Evolutionary conservation across 1,139 yeast genomes (phyloP), one percentile per base, ranked within the genome.

Genomic region (Pichia norvegensis): DNA sequence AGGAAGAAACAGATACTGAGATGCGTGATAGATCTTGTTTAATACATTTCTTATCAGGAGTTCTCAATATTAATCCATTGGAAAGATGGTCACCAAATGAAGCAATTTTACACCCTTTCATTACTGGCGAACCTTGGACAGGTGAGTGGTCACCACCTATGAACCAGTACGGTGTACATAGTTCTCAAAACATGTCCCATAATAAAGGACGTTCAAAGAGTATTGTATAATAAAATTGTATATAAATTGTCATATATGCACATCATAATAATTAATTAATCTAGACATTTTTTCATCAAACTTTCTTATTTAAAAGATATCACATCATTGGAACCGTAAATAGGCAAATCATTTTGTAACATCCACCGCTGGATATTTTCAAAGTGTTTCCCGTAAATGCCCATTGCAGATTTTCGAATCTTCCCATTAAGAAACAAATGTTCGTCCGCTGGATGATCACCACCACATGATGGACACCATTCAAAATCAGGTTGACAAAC

Each of bases 31-130:
- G 97, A 43, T 72, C 73, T 43, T 72, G 86, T 38, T 72, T 92
- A 54, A 72, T 82, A 33, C 95, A 90, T 62, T 87, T 92, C 59
- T 71, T 92, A 43, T 67, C 72, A 41, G 95, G 95, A 33, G 75
- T 86, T 11, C 69, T 92, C 49, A 86, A 83, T 55, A 67, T 87
- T 60, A 90, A 90, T 64, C 98, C 98, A 0, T 72, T 92, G 57
- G 96, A 90, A 63, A 74, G 99, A 56, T 83, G 96, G 81, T 87
- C 97, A 0, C 98, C 98, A 11, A 96, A 87, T 56, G 97, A 92
- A 63, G 98, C 97, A 0, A 72, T 84, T 22, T 72, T 79, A 65
- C 98, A 94, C 66, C 97, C 97, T 0, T 92, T 94, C 63, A 78
- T 92, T 20, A 82, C 82, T 4, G 73, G 69, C 35, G 68, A 66